Percentiles rank a stretch among this genome's conserved stretches.
phyloP scores from a whole-genome alignment of 768 basidiomycete species.

The Lactarius trivialis region DNA sequence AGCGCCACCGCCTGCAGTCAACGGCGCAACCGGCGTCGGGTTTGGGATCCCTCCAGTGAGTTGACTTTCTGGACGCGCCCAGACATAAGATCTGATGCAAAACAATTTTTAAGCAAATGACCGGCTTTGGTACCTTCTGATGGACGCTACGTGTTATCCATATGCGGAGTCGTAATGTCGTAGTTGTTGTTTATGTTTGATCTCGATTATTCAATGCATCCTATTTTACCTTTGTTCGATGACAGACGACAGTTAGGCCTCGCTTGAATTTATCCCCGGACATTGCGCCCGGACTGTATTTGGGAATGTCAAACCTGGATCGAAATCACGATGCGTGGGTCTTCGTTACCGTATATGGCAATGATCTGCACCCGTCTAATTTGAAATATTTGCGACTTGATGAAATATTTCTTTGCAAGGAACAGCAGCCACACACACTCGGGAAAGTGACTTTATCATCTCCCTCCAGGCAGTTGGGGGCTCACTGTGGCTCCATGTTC shows the following conservation, averaged over 20 bases:
- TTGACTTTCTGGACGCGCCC: conserved; percentile 12
- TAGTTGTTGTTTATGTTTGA: neutral
- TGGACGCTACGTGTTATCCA: neutral
- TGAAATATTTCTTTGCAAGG: no score
- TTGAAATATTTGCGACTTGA: neutral
- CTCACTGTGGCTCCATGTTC: neutral
- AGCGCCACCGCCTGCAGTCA: conserved; percentile 54
- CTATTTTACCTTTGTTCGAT: neutral
- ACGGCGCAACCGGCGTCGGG: conserved; percentile 44
- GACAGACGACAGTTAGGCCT: neutral
- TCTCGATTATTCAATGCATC: conserved; percentile 1
- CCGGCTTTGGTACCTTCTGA: conserved; percentile 23
- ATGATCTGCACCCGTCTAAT: neutral
- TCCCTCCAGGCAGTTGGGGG: neutral
- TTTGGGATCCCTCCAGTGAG: conserved; percentile 51
- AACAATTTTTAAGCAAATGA: conserved; percentile 19
- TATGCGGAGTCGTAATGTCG: conserved; percentile 1
- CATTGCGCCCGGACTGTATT: neutral
- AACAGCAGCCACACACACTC: no score
- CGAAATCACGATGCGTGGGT: no score
- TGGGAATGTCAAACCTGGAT: neutral
- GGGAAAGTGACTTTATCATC: neutral
- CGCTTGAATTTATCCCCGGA: neutral
- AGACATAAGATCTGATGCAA: neutral
- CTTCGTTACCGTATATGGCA: neutral